Evolutionary conservation across 78 protist species (phyloP).

Genomic region (Chrysochromulina tobinii): DNA sequence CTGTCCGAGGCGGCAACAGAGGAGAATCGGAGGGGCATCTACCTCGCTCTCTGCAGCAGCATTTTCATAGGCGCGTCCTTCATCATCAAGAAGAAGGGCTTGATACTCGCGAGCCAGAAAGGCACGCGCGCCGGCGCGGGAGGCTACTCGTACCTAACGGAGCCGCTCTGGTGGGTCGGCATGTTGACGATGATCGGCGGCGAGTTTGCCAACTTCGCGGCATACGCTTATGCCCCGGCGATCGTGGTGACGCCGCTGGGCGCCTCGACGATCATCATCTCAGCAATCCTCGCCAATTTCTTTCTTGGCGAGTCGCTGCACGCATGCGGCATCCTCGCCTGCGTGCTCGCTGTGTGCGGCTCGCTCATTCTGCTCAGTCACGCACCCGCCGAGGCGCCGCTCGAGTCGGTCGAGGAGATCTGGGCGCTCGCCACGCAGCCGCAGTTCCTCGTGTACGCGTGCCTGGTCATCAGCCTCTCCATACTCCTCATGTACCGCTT

Average conservation of each 20-base stretch:
- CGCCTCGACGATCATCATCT: background rate
- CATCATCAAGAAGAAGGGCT: slow-evolving; percentile 33
- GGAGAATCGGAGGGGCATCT: no score
- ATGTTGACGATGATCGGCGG: background rate
- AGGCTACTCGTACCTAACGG: background rate
- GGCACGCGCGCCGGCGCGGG: background rate
- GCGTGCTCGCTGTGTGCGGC: slow-evolving; percentile 3
- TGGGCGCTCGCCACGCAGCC: background rate
- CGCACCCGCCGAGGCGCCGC: background rate
- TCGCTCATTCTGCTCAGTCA: background rate
- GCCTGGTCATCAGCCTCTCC: background rate
- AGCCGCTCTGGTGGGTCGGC: slow-evolving; percentile 42
- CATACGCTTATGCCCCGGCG: slow-evolving; percentile 39
- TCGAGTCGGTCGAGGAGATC: background rate
- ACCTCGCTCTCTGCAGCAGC: no score
- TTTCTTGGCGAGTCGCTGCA: background rate
- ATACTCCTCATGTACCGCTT: background rate
- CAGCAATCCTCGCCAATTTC: background rate
- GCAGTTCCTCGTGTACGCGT: background rate
- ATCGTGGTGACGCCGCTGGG: slow-evolving; percentile 42
- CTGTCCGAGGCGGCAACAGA: no score
- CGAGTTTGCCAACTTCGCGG: slow-evolving; percentile 27
- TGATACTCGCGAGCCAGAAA: background rate
- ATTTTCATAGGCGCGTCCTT: background rate
- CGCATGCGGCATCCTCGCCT: background rate